Base-by-base conservation (phyloP, 2,329 filamentous ascomycete species). In the Fusarium setosum region DNA sequence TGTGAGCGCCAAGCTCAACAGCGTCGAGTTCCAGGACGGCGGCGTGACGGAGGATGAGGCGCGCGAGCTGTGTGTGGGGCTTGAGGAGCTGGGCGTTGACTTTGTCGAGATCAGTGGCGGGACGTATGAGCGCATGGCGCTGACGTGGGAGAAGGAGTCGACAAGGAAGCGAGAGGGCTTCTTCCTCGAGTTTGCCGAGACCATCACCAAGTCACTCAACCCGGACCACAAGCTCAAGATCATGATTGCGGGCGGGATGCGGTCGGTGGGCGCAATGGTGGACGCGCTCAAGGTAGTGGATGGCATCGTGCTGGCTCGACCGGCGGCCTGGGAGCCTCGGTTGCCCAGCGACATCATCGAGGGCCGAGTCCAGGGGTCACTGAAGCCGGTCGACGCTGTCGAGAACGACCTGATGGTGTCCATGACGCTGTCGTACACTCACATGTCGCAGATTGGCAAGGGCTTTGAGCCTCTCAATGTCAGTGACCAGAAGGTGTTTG, bases 51-150 rank as follows among this genome's bases (percentile, higher is more conserved):
- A 84, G 4, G 79, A 83, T 2, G 86, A 88, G 51, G 82, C 84
- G 1, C 77, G 76, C 21, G 76, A 83, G 48, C 75, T 88, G 32
- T 82, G 80, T 70, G 69, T 75, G 12, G 72, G 77, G 3, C 77
- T 88, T 2, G 83, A 87, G 63, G 68, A 76, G 21, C 80, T 83
- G 56, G 75, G 72, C 12, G 83, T 88, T 34, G 82, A 87, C 72
- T 86, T 88, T 69, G 84, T 90, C 6, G 87, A 90, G 75, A 77
- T 90, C 1, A 83, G 79, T 2, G 87, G 87, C 20, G 87, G 87
- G 2, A 89, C 86, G 0, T 88, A 87, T 69, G 83, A 89, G 75
- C 72, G 77, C 23, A 71, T 85, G 3, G 83, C 81, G 0, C 82
- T 87, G 63, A 68, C 67, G 1, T 82, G 86, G 74, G 79, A 83